Percentiles rank a stretch among this genome's conserved stretches.
Evolutionary conservation across 352 stramenopile genomes (phyloP).

Genomic region (Elongisporangium senticosum): DNA sequence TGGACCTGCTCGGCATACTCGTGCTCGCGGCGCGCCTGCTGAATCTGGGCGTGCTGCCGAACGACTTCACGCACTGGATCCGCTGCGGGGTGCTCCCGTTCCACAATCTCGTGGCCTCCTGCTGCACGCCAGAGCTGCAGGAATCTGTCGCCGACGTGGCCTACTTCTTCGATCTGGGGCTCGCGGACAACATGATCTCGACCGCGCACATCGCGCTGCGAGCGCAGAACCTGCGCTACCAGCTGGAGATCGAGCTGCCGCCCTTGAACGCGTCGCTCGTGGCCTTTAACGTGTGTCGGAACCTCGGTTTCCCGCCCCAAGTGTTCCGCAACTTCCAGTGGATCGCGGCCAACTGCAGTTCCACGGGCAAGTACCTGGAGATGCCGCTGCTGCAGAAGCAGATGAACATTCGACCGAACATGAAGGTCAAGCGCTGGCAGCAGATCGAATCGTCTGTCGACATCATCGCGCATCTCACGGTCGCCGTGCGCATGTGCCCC

Average conservation of each 20-base stretch:
- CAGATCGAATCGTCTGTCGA: slow-evolving; percentile 42
- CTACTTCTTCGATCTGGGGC: slow-evolving; percentile 55
- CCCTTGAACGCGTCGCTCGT: slow-evolving; percentile 63
- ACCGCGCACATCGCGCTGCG: slow-evolving; percentile 38
- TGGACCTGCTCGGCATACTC: slow-evolving; percentile 57
- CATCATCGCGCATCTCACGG: slow-evolving; percentile 58
- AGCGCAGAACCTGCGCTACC: slow-evolving; percentile 57
- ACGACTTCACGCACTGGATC: slow-evolving; percentile 66
- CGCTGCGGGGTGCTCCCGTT: slow-evolving; percentile 49
- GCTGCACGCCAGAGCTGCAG: slow-evolving; percentile 35
- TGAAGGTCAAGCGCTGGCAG: slow-evolving; percentile 6
- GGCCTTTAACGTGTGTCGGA: slow-evolving; percentile 41
- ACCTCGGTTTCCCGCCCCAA: slow-evolving; percentile 47
- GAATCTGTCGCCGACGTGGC: slow-evolving; percentile 38
- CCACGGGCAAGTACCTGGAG: slow-evolving; percentile 30
- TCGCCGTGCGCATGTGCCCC: slow-evolving; percentile 62
- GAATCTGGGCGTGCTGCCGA: slow-evolving; percentile 53
- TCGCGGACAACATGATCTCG: slow-evolving; percentile 28
- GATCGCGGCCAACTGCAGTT: slow-evolving; percentile 51
- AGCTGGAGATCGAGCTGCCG: slow-evolving; percentile 64
- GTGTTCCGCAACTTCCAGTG: slow-evolving; percentile 70
- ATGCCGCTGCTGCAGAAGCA: slow-evolving; percentile 18
- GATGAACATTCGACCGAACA: background rate
- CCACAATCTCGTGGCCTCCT: slow-evolving; percentile 53
- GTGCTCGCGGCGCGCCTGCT: slow-evolving; percentile 56